These are phyloP conservation scores for Spathaspora girioi DNA, from an alignment of 805 yeast genomes.

Conservation along the genomic window DNA sequence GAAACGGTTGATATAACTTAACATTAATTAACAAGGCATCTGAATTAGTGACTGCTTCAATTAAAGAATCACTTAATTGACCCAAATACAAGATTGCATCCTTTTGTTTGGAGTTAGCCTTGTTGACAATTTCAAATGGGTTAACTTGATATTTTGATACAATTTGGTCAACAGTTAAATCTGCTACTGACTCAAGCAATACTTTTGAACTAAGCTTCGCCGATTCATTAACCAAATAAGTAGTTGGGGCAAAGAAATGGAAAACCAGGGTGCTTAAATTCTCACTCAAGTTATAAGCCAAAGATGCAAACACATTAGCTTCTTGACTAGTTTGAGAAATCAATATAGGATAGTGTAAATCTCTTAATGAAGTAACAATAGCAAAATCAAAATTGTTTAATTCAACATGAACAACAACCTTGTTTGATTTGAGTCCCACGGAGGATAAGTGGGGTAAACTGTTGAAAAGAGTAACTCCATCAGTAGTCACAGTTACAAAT, in stretches of 20 bases:
- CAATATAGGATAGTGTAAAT: constrained; percentile 58
- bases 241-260: constrained; percentile 55
- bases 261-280: constrained; percentile 54
- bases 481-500: constrained; percentile 47
- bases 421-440: constrained; percentile 29
- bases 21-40: constrained; percentile 51
- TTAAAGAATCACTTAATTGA: constrained; percentile 43
- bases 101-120: constrained; percentile 31
- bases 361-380: constrained; percentile 67
- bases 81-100: constrained; percentile 65
- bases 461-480: constrained; percentile 51
- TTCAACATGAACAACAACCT: constrained; percentile 61
- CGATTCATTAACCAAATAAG: constrained; percentile 9
- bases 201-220: constrained; percentile 12
- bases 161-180: constrained; percentile 19
- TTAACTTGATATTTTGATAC: constrained; percentile 19
- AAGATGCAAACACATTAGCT: constrained; percentile 40
- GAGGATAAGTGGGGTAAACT: constrained; percentile 56
- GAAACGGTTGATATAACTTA: constrained; percentile 73
- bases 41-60: constrained; percentile 33
- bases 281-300: constrained; percentile 57
- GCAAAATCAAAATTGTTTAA: constrained; percentile 62
- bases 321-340: constrained; percentile 63
- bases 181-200: constrained; percentile 12
- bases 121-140: constrained; percentile 29